phyloP scores from a whole-genome alignment of 345 rosid species.

The Alliaria petiolata region DNA sequence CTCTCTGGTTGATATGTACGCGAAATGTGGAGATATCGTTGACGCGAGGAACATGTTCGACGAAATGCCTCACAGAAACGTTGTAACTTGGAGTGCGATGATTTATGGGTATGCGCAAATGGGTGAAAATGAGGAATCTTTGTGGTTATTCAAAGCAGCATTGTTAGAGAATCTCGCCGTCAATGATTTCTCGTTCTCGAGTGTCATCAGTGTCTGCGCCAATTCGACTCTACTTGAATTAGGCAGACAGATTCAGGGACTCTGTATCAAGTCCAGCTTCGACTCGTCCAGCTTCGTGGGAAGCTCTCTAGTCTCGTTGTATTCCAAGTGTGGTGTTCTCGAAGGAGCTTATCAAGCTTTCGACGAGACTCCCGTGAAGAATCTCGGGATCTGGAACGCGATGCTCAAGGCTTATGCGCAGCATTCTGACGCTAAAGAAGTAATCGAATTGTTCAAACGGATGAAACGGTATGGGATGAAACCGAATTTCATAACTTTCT shows the following conservation, averaged over 20 bases:
- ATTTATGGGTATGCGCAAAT: constrained; percentile 74
- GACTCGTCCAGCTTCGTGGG: constrained; percentile 71
- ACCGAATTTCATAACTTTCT: constrained; percentile 81
- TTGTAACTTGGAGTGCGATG: constrained; percentile 96
- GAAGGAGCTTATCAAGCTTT: constrained; percentile 63
- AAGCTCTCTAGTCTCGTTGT: constrained; percentile 72
- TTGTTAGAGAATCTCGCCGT: constrained; percentile 51
- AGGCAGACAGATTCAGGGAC: constrained; percentile 81
- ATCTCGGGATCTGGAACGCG: constrained; percentile 88
- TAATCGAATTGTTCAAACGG: constrained; percentile 50
- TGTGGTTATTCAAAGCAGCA: constrained; percentile 64
- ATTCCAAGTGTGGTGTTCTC: constrained; percentile 71
- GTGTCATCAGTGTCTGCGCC: constrained; percentile 73
- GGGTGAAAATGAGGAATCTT: constrained; percentile 69
- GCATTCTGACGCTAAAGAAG: constrained; percentile 50
- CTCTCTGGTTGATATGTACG: constrained; percentile 83
- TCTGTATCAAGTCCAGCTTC: constrained; percentile 71
- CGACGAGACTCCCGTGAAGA: constrained; percentile 46
- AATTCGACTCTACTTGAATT: constrained; percentile 66
- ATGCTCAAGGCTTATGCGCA: constrained; percentile 86
- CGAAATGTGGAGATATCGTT: constrained; percentile 57
- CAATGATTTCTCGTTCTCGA: constrained; percentile 80
- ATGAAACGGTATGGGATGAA: constrained; percentile 53
- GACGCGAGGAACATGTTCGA: constrained; percentile 70
- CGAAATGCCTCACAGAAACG: constrained; percentile 79